Evolutionary conservation across 2,329 filamentous ascomycete genomes (phyloP), one percentile per base, ranked within the genome.

Genomic region (Fusarium camptoceras): DNA sequence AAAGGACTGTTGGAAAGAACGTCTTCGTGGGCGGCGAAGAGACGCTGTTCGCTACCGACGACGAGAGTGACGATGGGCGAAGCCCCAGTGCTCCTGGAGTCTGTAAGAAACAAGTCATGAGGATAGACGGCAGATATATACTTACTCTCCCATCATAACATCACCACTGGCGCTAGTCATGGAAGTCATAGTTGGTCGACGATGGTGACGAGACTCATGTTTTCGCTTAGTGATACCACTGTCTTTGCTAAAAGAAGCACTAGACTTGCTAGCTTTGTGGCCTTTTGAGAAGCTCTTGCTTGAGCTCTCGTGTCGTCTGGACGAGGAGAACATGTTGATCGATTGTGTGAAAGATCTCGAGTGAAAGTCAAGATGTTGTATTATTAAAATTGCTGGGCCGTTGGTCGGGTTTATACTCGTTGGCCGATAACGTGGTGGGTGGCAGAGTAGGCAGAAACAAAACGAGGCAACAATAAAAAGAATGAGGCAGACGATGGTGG

Each of bases 1-100:
- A 91, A 97, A 10, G 93, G 89, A 14, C 93, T 96, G 58, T 87
- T 83, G 78, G 86, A 88, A 64, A 98, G 89, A 66, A 97, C 88
- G 72, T 96, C 92, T 83, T 97, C 93, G 79, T 97, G 94, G 9
- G 94, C 94, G 39, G 94, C 94, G 77, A 98, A 98, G 73, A 97
- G 91, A 24, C 94, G 89, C 79, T 94, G 91, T 72, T 94, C 91
- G 8, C 86, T 86, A n/a, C 93, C 93, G 73, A 97, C 88, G 73
- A 92, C 88, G 66, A 97, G 87, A 12, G 93, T 97, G 72, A 97
- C 87, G 77, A 96, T 93, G 46, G 91, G 84, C 5, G 91, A 91
- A 27, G 86, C 87, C 61, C 34, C 34, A 12, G 89, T 77, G 59
- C 81, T 86, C 64, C 88, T 59, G 46, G 16, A 63, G 16, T 28